Conservation (phyloP, 306 rosid genomes). For the Dryas drummondii region DNA sequence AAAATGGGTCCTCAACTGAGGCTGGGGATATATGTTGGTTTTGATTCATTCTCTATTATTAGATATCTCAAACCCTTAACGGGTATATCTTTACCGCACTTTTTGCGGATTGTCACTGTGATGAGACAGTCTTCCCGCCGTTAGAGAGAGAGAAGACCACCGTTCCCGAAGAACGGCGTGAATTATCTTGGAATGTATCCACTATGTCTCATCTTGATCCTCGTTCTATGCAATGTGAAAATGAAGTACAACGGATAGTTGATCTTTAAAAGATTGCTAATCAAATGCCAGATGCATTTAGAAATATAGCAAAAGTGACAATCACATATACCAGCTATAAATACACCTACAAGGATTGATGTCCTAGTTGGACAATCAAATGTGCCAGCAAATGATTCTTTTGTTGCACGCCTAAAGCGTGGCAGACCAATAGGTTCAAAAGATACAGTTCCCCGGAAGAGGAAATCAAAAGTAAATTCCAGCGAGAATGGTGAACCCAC, state of each 20-base stretch:
- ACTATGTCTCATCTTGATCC: not conserved
- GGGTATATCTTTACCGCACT: not conserved
- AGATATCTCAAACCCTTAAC: too few species aligned
- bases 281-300: slow-evolving; percentile 16
- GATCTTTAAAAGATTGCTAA: not conserved
- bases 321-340: not conserved
- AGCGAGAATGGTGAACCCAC: not conserved
- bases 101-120: not conserved
- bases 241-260: slow-evolving; percentile 6
- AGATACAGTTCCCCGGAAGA: not conserved
- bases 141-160: not conserved
- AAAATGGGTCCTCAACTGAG: not conserved
- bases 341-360: not conserved
- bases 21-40: not conserved
- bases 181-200: not conserved
- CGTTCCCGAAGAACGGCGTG: rapidly evolving
- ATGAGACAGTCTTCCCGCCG: not conserved
- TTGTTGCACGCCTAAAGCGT: not conserved
- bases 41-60: not conserved
- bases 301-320: not conserved
- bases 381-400: not conserved
- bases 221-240: not conserved
- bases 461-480: not conserved
- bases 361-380: not conserved
- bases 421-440: not conserved